Conservation (phyloP, 495 filamentous ascomycete species). For the Pyrenula aspistea region DNA sequence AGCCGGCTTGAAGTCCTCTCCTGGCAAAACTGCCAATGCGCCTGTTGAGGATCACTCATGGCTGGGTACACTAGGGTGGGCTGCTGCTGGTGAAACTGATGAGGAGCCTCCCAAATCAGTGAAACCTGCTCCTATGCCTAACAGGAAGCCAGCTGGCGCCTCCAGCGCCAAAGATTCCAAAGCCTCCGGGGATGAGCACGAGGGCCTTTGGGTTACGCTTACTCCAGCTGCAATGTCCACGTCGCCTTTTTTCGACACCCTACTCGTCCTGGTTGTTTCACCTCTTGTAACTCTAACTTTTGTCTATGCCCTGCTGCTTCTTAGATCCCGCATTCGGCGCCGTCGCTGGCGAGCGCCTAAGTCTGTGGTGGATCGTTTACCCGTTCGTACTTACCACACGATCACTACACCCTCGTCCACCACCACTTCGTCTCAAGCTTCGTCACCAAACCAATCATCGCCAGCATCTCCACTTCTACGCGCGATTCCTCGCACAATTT, state of each 20-base stretch:
- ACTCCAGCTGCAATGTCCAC: constrained; percentile 82
- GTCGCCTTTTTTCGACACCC: constrained; percentile 93
- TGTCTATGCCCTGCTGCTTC: constrained; percentile 78
- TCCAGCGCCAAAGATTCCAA: constrained; percentile 6
- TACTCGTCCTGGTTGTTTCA: constrained; percentile 83
- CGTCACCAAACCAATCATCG: constrained; percentile 46
- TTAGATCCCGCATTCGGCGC: constrained; percentile 80
- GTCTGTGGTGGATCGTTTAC: constrained; percentile 87
- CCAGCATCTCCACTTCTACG: constrained; percentile 65
- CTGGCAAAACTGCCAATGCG: neutral
- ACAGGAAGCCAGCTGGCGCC: constrained; percentile 1
- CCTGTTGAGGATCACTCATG: neutral
- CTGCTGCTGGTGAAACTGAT: neutral
- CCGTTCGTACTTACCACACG: constrained; percentile 87
- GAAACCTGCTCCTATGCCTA: constrained; percentile 7
- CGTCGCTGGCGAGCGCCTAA: constrained; percentile 93
- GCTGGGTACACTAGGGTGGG: neutral
- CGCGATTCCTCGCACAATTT: constrained; percentile 21
- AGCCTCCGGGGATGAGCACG: constrained; percentile 37
- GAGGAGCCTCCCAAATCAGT: constrained; percentile 2
- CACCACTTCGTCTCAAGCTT: constrained; percentile 33
- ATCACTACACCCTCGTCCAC: constrained; percentile 50
- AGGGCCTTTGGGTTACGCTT: constrained; percentile 91
- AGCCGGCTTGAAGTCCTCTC: neutral
- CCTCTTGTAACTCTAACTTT: constrained; percentile 85